Evolutionary conservation across 306 rosid genomes (phyloP).

Genomic region (Ormosia emarginata): DNA sequence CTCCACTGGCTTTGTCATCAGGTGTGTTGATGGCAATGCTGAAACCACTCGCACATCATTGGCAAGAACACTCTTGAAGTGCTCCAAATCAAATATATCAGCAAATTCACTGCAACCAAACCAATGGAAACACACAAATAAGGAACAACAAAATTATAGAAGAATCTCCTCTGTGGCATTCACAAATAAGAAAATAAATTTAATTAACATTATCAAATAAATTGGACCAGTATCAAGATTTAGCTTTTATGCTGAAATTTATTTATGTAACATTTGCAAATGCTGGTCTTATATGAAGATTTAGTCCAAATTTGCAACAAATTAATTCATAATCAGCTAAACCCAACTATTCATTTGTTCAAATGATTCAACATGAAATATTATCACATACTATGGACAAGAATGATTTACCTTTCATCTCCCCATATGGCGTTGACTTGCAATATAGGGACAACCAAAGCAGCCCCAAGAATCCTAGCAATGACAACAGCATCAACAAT

Average conservation of each 20-base stretch:
- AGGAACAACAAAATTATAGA: slow-evolving; percentile 9
- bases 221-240: background rate
- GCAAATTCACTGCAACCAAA: slow-evolving; percentile 81
- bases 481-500: slow-evolving; percentile 96
- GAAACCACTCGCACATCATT: slow-evolving; percentile 73
- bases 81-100: slow-evolving; percentile 95
- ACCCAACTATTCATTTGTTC: background rate
- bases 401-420: slow-evolving; percentile 72
- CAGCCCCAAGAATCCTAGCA: slow-evolving; percentile 95
- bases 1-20: slow-evolving; percentile 86
- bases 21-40: slow-evolving; percentile 85
- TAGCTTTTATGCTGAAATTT: background rate
- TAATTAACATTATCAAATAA: background rate
- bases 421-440: slow-evolving; percentile 98
- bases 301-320: background rate
- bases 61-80: slow-evolving; percentile 80
- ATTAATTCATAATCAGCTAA: background rate
- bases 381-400: background rate
- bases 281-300: background rate
- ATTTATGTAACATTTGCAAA: background rate
- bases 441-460: slow-evolving; percentile 88
- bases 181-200: background rate
- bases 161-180: background rate
- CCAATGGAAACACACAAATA: slow-evolving; percentile 11
- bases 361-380: background rate